A percentile compares a stretch with the other conserved stretches of the same genome.
Evolutionary conservation across 441 rosid genomes (phyloP).

Genomic region (Macaranga tanarius): DNA sequence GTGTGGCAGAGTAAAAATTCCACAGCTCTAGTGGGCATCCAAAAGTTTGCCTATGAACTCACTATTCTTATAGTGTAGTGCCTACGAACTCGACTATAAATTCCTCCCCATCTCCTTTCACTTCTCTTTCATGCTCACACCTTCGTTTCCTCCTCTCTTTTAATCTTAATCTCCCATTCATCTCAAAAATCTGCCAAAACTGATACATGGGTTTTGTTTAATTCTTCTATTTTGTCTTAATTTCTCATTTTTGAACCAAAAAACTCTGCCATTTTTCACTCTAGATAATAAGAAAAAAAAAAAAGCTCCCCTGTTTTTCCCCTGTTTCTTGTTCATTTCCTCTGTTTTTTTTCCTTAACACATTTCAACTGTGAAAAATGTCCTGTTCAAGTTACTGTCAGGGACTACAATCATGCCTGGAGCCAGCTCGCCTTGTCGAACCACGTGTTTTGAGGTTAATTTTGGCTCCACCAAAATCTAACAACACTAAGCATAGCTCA

Average conservation of each 20-base stretch:
- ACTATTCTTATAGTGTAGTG: not conserved
- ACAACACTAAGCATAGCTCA: slow-evolving; percentile 13
- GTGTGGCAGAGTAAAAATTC: slow-evolving; percentile 15
- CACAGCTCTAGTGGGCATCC: slow-evolving; percentile 15
- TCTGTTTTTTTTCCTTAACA: slow-evolving; percentile 5
- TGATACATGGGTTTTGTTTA: not conserved
- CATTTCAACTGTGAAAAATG: slow-evolving; percentile 29
- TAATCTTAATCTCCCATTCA: slow-evolving; percentile 20
- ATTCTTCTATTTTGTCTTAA: not conserved
- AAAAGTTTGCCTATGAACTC: slow-evolving; percentile 10
- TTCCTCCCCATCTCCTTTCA: slow-evolving; percentile 28
- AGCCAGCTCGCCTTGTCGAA: slow-evolving; percentile 32
- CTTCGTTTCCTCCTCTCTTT: slow-evolving; percentile 10
- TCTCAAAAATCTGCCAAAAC: slow-evolving; percentile 11
- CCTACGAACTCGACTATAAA: slow-evolving; percentile 39
- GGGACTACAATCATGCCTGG: slow-evolving; percentile 55
- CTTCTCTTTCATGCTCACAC: slow-evolving; percentile 30
- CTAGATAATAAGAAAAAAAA: no score
- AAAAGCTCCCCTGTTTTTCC: slow-evolving; percentile 19
- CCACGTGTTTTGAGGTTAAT: slow-evolving; percentile 40
- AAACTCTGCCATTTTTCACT: not conserved
- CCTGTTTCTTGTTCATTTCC: slow-evolving; percentile 26
- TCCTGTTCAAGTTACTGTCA: slow-evolving; percentile 44
- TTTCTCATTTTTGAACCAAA: not conserved
- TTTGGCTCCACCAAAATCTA: slow-evolving; percentile 35